A percentile compares a stretch with the other conserved stretches of the same genome.
phyloP scores from a whole-genome alignment of 306 rosid species.

The Erythrophleum fordii region DNA sequence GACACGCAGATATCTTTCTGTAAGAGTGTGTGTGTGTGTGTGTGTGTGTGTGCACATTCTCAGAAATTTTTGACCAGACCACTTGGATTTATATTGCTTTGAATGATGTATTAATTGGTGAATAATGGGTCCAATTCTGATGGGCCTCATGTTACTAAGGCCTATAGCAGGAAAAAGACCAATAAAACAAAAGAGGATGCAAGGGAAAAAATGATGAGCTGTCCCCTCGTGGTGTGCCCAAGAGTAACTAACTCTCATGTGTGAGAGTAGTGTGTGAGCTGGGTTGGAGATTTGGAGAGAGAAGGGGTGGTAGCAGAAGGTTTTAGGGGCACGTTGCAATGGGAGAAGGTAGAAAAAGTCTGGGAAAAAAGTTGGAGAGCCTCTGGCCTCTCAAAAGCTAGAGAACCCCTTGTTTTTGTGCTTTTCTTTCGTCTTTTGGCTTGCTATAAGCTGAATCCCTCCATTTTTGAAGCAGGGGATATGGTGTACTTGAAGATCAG shows the following conservation, averaged over 20 bases:
- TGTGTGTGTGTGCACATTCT: background rate
- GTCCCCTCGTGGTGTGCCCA: background rate
- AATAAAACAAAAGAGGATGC: background rate
- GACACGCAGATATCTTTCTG: background rate
- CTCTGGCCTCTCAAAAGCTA: background rate
- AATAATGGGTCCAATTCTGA: background rate
- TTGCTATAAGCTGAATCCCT: too few species aligned
- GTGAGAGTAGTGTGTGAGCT: background rate
- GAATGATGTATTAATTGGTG: too few species aligned
- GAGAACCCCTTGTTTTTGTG: background rate
- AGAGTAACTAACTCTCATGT: background rate
- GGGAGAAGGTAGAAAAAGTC: too few species aligned
- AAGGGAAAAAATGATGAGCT: background rate
- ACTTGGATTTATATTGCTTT: too few species aligned
- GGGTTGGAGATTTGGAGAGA: too few species aligned
- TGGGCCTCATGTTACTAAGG: background rate
- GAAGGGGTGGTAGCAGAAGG: too few species aligned
- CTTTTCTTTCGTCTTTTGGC: too few species aligned
- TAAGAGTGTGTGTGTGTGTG: too few species aligned
- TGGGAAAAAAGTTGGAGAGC: background rate
- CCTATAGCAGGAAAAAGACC: background rate
- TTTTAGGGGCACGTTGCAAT: too few species aligned
- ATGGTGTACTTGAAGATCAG: too few species aligned
- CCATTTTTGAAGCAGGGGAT: too few species aligned
- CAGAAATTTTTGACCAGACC: too few species aligned